phyloP scores from a whole-genome alignment of 371 early-diverging fungal species.

The Antonospora locustae region DNA sequence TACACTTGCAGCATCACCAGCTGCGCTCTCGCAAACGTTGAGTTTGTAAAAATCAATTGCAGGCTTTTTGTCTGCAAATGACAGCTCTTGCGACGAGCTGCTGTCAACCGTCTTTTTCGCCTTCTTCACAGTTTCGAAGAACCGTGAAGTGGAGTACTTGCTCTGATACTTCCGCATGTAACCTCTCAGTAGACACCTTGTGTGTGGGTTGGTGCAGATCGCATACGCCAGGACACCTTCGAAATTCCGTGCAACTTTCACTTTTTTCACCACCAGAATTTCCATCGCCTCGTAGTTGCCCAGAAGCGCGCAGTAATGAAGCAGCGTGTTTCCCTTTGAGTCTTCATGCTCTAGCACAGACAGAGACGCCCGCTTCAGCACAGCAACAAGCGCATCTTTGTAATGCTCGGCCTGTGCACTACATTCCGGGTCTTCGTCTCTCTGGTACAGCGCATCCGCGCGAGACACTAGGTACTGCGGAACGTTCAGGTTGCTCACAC shows the following conservation, averaged over 20 bases:
- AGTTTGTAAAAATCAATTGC: too few species aligned
- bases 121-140: too few species aligned
- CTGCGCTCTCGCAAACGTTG: too few species aligned
- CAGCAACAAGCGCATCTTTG: background rate
- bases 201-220: background rate
- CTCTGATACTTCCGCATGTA: too few species aligned
- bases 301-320: constrained; percentile 1
- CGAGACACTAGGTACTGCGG: background rate
- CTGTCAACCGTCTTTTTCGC: too few species aligned
- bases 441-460: background rate
- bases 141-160: too few species aligned
- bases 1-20: too few species aligned
- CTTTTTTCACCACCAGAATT: background rate
- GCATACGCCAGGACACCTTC: background rate
- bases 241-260: background rate
- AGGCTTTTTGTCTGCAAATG: too few species aligned
- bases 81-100: too few species aligned
- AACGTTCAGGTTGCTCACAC: background rate
- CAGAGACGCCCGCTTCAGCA: background rate
- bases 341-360: background rate
- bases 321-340: background rate
- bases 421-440: background rate
- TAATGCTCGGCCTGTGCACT: background rate
- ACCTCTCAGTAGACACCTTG: background rate
- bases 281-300: background rate